Base-by-base conservation (phyloP, 1,284 basidiomycete genomes). In the Erythrobasidium hasegawianum region DNA sequence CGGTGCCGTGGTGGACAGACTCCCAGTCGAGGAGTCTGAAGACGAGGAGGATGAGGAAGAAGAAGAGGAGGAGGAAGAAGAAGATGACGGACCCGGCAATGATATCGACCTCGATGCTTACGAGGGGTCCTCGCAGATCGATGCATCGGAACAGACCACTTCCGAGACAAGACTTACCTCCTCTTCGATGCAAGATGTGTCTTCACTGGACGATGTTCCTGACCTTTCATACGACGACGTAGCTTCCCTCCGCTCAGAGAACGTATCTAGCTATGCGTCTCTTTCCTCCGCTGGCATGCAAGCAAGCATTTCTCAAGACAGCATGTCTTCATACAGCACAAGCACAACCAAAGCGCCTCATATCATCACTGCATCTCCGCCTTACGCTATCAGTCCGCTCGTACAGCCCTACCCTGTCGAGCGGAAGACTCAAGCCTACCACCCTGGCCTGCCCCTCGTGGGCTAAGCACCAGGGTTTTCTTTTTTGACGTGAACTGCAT, bases 181-280 rank as follows among this genome's bases (percentile, higher is more conserved):
- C 8, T 47, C 43, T 14, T 18, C 22, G 7, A 24, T n/a, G n/a
- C n/a, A 24, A 24, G 43, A 47, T 24, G 20, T 10, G 27, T 16
- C 10, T 11, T 39, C 9, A 22, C 20, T 27, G 22, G 62, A 65
- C 22, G 62, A 65, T 27, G 45, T 65, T 9, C 62, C 62, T n/a
- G 62, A 65, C 10, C 47, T 65, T 11, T 57, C 62, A 1, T 65
- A 65, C 33, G 62, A 65, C 22, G 62, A 65, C 20, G 50, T 53
- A 8, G 50, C 50, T 9, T 53, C 50, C 8, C 50, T 53, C 20
- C 50, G 50, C 50, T 53, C 50, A 8, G 50, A 53, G 50, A 20
- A 53, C 26, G 16, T 53, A 3, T 47, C 43, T 5, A n/a, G 22
- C 43, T 47, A n/a, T n/a, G n/a, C 16, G 8, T 47, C 43, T n/a